These are phyloP conservation scores for Closterium sp. DNA, from an alignment of 139 green algal genomes.

Conservation along the genomic window DNA sequence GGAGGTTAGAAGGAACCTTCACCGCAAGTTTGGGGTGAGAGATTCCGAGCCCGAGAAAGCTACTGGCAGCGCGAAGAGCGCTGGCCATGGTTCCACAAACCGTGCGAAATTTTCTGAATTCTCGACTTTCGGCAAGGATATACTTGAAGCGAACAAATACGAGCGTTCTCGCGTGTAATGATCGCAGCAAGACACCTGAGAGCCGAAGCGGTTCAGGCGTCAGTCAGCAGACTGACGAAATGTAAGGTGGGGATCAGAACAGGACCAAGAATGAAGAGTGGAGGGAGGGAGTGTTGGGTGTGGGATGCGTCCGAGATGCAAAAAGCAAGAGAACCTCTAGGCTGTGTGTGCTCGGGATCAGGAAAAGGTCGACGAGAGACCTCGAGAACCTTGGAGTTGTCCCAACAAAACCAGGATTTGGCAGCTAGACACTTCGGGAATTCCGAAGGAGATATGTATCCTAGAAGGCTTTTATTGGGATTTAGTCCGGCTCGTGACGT, in stretches of 20 bases:
- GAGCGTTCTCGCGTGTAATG: background rate
- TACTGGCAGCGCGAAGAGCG: background rate
- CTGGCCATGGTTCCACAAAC: background rate
- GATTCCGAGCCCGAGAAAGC: background rate
- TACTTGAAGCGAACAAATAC: background rate
- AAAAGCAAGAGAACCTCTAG: too few species aligned
- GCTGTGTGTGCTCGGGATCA: too few species aligned
- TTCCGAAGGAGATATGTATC: background rate
- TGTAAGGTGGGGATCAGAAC: background rate
- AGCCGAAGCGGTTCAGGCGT: background rate
- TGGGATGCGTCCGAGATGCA: too few species aligned
- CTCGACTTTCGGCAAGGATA: background rate
- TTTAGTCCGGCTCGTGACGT: background rate
- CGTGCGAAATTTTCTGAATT: background rate
- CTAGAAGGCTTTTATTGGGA: background rate
- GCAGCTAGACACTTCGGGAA: background rate
- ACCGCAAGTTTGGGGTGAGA: background rate
- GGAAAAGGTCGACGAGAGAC: too few species aligned
- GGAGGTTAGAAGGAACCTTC: background rate
- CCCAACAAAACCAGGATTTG: too few species aligned
- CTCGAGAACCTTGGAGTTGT: background rate
- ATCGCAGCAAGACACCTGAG: background rate
- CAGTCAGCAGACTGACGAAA: background rate
- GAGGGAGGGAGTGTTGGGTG: too few species aligned
- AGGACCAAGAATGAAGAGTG: too few species aligned